Evolutionary conservation across 495 filamentous ascomycete species (phyloP), one percentile per base, ranked within the genome.

Genomic region (Aspergillus haitiensis): DNA sequence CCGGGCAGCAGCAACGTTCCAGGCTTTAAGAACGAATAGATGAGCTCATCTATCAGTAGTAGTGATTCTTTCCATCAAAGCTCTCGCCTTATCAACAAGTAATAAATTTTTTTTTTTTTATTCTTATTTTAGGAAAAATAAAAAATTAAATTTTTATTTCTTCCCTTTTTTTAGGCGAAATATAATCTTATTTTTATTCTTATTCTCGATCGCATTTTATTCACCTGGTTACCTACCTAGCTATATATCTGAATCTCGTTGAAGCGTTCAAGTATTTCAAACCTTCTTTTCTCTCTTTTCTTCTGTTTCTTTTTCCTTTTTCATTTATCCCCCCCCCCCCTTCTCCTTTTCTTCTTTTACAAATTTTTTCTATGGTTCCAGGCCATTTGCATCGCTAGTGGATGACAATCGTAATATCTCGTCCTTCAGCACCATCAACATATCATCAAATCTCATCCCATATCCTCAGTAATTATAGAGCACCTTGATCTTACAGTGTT

Each of bases 1-100:
- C 21, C 21, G 21, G 21, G 21, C 21, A 27, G 21, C 21, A 27
- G 21, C 21, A 3, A 27, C 21, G 21, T 27, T 27, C 21, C 21
- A 27, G 21, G 21, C 21, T 27, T 18, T 32, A 51, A 51, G 34
- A 3, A 12, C 16, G 34, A 48, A 58, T 51, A 27, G 34, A 58
- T 58, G 55, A 58, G 63, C 58, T 58, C 58, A 55, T 61, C 27
- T 37, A 16, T 27, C 33, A 47, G 44, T 47, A 47, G 5, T 5
- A 46, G 13, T 16, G 16, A 10, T 47, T 7, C 12, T 47, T 46
- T 16, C 44, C 44, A 10, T 47, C n/a, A 47, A 18, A 18, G 9
- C 27, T 40, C 7, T 4, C 10, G 37, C n/a, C 37, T 40, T 40
- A 40, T 40, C n/a, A 40, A 11, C n/a, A 40, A 15, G 6, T 18